Conservation (phyloP, 768 basidiomycete genomes). For the Kwoniella dendrophila region DNA sequence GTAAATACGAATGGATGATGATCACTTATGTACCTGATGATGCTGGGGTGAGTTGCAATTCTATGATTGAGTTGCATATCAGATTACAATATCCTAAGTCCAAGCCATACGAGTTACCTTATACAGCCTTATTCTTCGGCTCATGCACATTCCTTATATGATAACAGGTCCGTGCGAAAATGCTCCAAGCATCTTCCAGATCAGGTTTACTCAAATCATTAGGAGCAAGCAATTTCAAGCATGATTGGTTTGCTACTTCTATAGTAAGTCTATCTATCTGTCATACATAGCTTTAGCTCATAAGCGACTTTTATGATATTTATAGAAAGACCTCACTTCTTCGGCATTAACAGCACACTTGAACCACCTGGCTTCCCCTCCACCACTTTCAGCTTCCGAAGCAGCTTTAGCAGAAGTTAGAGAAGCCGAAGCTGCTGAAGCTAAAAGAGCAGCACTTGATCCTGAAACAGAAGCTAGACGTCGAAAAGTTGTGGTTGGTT, state of each 20-base stretch:
- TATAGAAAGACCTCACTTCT: conserved; percentile 57
- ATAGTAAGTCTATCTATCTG: conserved; percentile 30
- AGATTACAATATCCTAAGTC: too few relatives aligned
- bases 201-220: conserved; percentile 51
- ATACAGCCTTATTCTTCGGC: too few relatives aligned
- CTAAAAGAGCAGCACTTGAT: conserved; percentile 46
- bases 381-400: conserved; percentile 80
- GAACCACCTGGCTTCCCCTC: conserved; percentile 70
- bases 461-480: conserved; percentile 41
- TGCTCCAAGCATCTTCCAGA: conserved; percentile 53
- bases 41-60: conserved; percentile 42
- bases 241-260: conserved; percentile 54
- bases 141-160: neutral
- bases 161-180: conserved; percentile 51
- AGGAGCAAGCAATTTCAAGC: conserved; percentile 51
- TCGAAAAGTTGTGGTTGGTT: conserved; percentile 40
- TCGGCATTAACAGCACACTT: conserved; percentile 72
- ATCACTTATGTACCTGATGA: conserved; percentile 55
- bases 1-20: conserved; percentile 54
- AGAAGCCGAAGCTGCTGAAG: conserved; percentile 70
- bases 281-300: conserved; percentile 2
- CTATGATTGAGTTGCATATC: too few relatives aligned
- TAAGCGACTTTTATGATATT: too few relatives aligned
- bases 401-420: conserved; percentile 76
- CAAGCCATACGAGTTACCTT: too few relatives aligned